Evolutionary conservation across 2,329 filamentous ascomycete species (phyloP), one percentile per base, ranked within the genome.

Genomic region (Stemphylium vesicarium): DNA sequence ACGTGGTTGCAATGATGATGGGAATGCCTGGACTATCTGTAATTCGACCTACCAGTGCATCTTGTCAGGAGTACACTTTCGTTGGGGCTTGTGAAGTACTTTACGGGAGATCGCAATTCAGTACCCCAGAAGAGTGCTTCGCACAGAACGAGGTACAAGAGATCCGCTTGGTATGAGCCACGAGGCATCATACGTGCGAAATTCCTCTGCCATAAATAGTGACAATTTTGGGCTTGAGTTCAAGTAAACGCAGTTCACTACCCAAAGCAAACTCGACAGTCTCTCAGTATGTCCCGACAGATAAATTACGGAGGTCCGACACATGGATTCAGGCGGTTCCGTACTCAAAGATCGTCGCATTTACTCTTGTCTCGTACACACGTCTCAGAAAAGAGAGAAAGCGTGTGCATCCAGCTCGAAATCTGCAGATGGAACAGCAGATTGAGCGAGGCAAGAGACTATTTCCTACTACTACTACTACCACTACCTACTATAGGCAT

Each of bases 311-410:
- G 68, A 70, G 53, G 62, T 57, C 63, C 71, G 65, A 64, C 68
- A 71, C 63, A 63, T 57, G 59, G 43, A 47, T 26, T 66, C 59
- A 62, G 60, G 55, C 68, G 71, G 70, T 56, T 62, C 63, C 72
- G 73, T 75, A 76, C 73, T 76, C 73, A 76, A 76, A 74, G 65
- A 74, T 73, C 66, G 71, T 73, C 72, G 69, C 63, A 44, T 33
- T 73, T 64, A 42, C 48, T 76, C 69, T 76, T 64, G 73, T 76
- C 73, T 74, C 73, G 57, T 76, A 74, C 73, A 64, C 10, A 15
- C 31, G 29, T 31, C 24, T 41, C 41, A 4, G 35, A 39, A 20
- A 22, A 43, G 12, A 43, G 12, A 43, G 16, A 18, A 26, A 51
- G 26, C 38, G 59, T 63, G 59, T 37, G 51, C 11, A 76, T 76